Evolutionary conservation across 768 basidiomycete species (phyloP), one percentile per base, ranked within the genome.

Genomic region (Kwoniella europaea): DNA sequence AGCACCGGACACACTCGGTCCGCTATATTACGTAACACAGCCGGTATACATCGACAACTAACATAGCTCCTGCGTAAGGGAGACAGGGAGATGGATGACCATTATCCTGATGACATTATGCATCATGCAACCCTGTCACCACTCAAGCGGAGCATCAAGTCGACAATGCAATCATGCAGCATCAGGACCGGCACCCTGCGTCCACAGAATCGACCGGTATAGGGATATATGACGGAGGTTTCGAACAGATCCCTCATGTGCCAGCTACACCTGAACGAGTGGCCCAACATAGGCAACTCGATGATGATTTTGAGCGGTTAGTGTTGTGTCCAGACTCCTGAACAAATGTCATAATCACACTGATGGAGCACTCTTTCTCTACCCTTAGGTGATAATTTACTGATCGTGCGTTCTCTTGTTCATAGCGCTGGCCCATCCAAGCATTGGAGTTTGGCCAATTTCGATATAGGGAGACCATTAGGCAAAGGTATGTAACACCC

Each of bases 161-260:
- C 18, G 18, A 50, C 46, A 50, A 50, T 50, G 46, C 46, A 50
- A 50, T 13, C 46, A 50, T 50, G 46, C 46, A 50, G 46, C 13
- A 18, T 50, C 46, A 50, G 18, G 46, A 50, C 46, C 46, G 54
- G 54, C 63, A 57, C 35, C 35, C 35, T 35, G 5, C 35, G 35
- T 35, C 35, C 35, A 35, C 35, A 35, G 35, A 7, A 4, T 7
- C 35, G 35, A 35, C 35, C 35, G 35, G 63, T 57, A 76, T 95
- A 52, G 94, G 95, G 35, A 86, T 85, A 43, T 98, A 98, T 83
- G 95, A 98, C 73, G 94, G 94, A n/a, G 94, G 94, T 2, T 88
- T 97, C 29, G 94, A 96, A 71, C 41, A 29, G 41, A 89, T 91
- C 56, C 53, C 29, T 44, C 56, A 41, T 53, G 65, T 62, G 90